phyloP scores from a whole-genome alignment of 2,329 filamentous ascomycete genomes.

The Trichoderma guizhouense region DNA sequence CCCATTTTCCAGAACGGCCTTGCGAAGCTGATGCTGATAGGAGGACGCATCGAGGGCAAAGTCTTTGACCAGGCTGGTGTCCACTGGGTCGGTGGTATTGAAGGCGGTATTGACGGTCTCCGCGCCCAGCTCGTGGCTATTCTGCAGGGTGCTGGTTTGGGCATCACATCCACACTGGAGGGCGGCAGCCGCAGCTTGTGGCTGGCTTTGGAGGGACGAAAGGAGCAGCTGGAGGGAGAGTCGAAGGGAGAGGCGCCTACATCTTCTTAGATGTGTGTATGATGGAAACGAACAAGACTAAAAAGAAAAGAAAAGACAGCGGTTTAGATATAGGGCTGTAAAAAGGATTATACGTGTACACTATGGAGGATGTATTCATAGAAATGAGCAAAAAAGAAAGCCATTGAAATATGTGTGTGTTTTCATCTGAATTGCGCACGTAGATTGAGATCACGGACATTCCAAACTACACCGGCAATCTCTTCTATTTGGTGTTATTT shows the following conservation, averaged over 20 bases:
- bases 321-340: conserved; percentile 4
- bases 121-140: conserved; percentile 76
- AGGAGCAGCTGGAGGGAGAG: conserved; percentile 65
- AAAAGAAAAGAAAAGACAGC: neutral
- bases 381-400: neutral
- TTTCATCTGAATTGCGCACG: neutral
- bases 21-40: conserved; percentile 82
- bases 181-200: conserved; percentile 78
- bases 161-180: conserved; percentile 75
- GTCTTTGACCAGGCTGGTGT: conserved; percentile 74
- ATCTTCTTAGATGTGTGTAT: conserved; percentile 6
- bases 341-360: conserved; percentile 11
- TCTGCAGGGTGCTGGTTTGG: conserved; percentile 75
- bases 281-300: neutral
- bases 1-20: conserved; percentile 73
- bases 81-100: conserved; percentile 66
- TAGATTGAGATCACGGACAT: neutral
- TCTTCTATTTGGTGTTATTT: neutral
- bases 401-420: neutral
- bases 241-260: conserved; percentile 19
- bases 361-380: conserved; percentile 7
- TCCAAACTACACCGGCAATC: neutral
- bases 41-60: conserved; percentile 80
- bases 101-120: conserved; percentile 76
- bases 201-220: conserved; percentile 80